phyloP scores from a whole-genome alignment of 495 filamentous ascomycete genomes.

The Penicillium tannophilum region DNA sequence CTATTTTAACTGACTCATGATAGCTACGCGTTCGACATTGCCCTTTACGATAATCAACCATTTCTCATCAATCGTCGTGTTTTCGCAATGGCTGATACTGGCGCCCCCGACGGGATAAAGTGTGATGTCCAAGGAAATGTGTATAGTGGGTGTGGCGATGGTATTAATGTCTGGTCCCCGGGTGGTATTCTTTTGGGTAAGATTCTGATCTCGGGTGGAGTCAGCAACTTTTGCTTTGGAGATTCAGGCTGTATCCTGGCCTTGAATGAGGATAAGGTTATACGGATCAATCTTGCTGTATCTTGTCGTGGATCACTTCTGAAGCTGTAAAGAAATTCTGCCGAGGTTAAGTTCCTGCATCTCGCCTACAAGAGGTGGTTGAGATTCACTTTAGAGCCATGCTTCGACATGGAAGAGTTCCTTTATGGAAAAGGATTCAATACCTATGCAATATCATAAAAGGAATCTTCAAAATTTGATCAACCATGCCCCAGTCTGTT shows the following conservation, averaged over 20 bases:
- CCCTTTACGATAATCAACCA: constrained; percentile 22
- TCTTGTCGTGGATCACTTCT: constrained; percentile 38
- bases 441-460: no score
- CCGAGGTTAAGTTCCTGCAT: no score
- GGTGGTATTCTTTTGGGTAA: constrained; percentile 59
- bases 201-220: constrained; percentile 45
- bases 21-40: constrained; percentile 37
- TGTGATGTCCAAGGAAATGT: constrained; percentile 61
- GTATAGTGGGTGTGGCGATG: constrained; percentile 61
- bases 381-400: no score
- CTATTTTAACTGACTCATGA: background rate
- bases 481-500: no score
- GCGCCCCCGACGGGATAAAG: constrained; percentile 63
- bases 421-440: no score
- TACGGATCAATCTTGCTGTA: constrained; percentile 34
- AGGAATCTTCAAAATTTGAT: no score
- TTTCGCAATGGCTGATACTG: constrained; percentile 59
- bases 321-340: constrained; percentile 2
- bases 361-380: no score
- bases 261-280: constrained; percentile 44
- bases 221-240: constrained; percentile 52
- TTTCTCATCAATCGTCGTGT: constrained; percentile 53
- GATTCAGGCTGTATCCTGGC: constrained; percentile 42
- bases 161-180: constrained; percentile 62
- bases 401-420: no score